phyloP scores from a whole-genome alignment of 345 rosid genomes.

The Eutrema heterophyllum region DNA sequence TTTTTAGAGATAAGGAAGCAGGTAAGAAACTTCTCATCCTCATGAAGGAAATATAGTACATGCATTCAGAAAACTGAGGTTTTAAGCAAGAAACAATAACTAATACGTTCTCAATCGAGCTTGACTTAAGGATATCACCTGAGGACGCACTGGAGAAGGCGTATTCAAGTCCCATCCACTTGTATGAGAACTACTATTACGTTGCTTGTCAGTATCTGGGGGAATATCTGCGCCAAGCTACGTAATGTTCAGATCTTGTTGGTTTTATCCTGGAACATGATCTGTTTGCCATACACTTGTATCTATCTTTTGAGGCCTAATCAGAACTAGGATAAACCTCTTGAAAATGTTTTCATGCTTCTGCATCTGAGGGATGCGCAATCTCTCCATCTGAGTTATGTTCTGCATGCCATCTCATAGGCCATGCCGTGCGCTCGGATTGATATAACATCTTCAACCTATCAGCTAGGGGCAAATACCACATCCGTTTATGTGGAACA shows the following conservation, averaged over 20 bases:
- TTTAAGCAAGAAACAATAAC: conserved; percentile 9
- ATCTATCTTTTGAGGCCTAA: conserved; percentile 44
- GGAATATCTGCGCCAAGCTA: conserved; percentile 35
- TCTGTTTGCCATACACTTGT: conserved; percentile 45
- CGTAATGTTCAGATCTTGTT: conserved; percentile 43
- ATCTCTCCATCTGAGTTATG: too few species aligned
- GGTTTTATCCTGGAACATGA: conserved; percentile 42
- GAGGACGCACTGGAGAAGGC: conserved; percentile 72
- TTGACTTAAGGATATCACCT: conserved; percentile 39
- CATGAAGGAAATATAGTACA: neutral
- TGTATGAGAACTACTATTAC: conserved; percentile 43
- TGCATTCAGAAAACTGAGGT: neutral
- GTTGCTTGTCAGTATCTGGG: conserved; percentile 46
- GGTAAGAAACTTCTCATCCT: too few species aligned
- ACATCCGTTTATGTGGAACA: too few species aligned
- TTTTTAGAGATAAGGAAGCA: conserved; percentile 10
- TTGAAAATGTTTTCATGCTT: too few species aligned
- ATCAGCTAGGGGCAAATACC: too few species aligned
- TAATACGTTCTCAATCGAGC: conserved; percentile 7
- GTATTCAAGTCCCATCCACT: conserved; percentile 57
- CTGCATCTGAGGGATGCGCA: too few species aligned
- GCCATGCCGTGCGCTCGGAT: too few species aligned
- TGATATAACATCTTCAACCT: too few species aligned
- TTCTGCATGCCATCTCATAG: too few species aligned
- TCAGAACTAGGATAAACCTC: too few species aligned